phyloP scores from a whole-genome alignment of 78 protist genomes.

The Dictyostelium brefeldianum region DNA sequence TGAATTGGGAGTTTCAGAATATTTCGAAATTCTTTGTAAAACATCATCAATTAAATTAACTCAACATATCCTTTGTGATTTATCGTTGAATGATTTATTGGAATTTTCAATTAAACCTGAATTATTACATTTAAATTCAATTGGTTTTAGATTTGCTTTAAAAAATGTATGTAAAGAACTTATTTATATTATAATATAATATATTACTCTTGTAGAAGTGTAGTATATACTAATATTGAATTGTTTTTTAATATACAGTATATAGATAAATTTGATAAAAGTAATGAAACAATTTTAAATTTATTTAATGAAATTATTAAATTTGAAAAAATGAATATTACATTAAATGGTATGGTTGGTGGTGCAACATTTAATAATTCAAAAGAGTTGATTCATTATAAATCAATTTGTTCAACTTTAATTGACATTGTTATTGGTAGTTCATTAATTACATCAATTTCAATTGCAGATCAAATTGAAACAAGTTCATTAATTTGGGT shows the following conservation, averaged over 20 bases:
- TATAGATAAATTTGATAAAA: not conserved
- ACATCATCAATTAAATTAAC: slow-evolving; percentile 13
- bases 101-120: slow-evolving; percentile 22
- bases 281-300: not conserved
- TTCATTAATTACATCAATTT: not conserved
- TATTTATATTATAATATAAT: not conserved
- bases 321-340: not conserved
- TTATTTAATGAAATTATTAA: not conserved
- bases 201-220: too few relatives aligned
- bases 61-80: not conserved
- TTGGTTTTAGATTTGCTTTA: slow-evolving; percentile 19
- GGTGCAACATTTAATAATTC: too few relatives aligned
- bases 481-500: not conserved
- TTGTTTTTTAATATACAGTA: not conserved
- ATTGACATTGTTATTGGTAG: slow-evolving; percentile 3
- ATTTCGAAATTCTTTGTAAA: not conserved
- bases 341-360: too few relatives aligned
- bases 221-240: not conserved
- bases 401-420: slow-evolving; percentile 16
- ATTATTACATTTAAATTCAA: slow-evolving; percentile 18
- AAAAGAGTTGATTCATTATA: not conserved
- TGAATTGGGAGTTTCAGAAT: not conserved
- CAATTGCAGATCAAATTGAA: not conserved
- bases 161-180: too few relatives aligned
- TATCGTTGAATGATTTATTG: not conserved